Percentiles rank a stretch among this genome's conserved stretches.
phyloP scores from a whole-genome alignment of 306 rosid genomes.

The Sesbania bispinosa region DNA sequence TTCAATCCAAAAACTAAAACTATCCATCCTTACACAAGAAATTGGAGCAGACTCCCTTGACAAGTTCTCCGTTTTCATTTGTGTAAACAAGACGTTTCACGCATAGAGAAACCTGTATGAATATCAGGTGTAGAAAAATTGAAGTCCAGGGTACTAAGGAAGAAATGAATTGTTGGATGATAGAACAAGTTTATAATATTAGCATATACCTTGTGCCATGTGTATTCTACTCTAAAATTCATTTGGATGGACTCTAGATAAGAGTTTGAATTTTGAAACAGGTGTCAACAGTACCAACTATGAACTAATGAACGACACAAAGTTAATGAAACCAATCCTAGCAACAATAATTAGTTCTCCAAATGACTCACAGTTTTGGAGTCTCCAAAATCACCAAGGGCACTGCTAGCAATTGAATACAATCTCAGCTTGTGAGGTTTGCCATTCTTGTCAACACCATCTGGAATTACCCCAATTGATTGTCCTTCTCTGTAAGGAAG shows the following conservation, averaged over 20 bases:
- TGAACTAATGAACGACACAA: too few species aligned
- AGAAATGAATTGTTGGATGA: neutral
- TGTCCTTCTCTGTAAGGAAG: conserved; percentile 98
- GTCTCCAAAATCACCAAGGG: conserved; percentile 90
- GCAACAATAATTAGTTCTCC: too few species aligned
- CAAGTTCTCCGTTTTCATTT: conserved; percentile 78
- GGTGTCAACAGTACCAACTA: too few species aligned
- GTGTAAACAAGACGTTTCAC: conserved; percentile 94
- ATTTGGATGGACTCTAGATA: neutral
- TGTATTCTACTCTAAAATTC: neutral
- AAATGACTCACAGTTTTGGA: conserved; percentile 88
- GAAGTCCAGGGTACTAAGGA: neutral
- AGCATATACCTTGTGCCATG: too few species aligned
- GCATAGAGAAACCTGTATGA: conserved; percentile 85
- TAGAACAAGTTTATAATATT: too few species aligned
- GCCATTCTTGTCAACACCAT: conserved; percentile 87
- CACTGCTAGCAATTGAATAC: conserved; percentile 93
- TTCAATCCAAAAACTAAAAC: neutral
- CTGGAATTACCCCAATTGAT: conserved; percentile 82
- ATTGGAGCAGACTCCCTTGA: conserved; percentile 96
- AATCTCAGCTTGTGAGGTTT: conserved; percentile 88
- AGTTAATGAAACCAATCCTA: neutral
- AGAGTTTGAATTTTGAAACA: neutral
- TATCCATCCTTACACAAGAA: conserved; percentile 71
- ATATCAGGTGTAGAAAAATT: conserved; percentile 1